Conservation (phyloP, 805 yeast species). For the Myxozyma geophila region DNA sequence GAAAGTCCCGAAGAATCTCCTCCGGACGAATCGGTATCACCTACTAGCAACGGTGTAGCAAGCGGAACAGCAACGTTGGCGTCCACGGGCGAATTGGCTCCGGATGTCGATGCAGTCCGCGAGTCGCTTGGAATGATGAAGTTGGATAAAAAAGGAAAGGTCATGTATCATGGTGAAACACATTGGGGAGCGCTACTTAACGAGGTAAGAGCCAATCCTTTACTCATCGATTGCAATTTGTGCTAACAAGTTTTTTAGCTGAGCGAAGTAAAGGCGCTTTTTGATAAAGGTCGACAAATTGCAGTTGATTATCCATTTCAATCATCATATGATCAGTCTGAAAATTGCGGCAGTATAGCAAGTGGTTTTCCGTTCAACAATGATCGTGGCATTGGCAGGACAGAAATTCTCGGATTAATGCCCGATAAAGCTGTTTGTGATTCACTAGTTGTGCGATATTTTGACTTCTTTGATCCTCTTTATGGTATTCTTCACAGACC, state of each 20-base stretch:
- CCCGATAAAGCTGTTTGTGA: slow-evolving; percentile 40
- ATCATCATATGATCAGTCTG: not conserved
- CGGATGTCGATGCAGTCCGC: slow-evolving; percentile 37
- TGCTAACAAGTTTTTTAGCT: slow-evolving; percentile 31
- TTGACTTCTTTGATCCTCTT: slow-evolving; percentile 41
- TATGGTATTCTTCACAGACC: slow-evolving; percentile 42
- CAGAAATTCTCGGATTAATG: slow-evolving; percentile 39
- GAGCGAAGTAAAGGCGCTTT: slow-evolving; percentile 32
- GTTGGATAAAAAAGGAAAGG: slow-evolving; percentile 43
- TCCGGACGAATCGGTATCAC: slow-evolving; percentile 12
- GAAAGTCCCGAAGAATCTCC: slow-evolving; percentile 28
- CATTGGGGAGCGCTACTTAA: slow-evolving; percentile 45
- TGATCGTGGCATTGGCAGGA: slow-evolving; percentile 18
- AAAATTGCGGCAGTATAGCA: not conserved
- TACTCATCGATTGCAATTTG: slow-evolving; percentile 22
- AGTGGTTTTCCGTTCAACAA: slow-evolving; percentile 30
- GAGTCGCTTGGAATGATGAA: slow-evolving; percentile 46
- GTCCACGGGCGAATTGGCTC: slow-evolving; percentile 19
- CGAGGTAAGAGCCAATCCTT: slow-evolving; percentile 38
- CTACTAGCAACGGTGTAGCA: not conserved
- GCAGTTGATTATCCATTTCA: slow-evolving; percentile 5
- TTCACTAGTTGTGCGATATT: slow-evolving; percentile 40
- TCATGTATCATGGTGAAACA: slow-evolving; percentile 45
- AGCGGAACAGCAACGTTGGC: not conserved
- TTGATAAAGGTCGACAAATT: slow-evolving; percentile 22